A percentile compares a stretch with the other conserved stretches of the same genome.
phyloP scores from a whole-genome alignment of 2,329 filamentous ascomycete genomes.

The Didymella keratinophila region DNA sequence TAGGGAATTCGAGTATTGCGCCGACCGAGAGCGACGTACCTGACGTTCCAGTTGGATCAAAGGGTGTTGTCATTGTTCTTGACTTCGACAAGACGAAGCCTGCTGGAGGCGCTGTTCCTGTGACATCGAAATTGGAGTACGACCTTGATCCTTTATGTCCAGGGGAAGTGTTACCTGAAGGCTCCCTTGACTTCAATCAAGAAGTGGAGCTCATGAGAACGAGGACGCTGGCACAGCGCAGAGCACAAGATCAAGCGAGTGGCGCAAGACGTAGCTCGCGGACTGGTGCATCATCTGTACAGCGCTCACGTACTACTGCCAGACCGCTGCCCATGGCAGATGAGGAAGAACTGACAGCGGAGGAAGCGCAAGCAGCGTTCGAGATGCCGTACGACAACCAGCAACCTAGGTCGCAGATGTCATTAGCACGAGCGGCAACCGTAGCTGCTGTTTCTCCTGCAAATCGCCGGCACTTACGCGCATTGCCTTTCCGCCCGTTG shows the following conservation, averaged over 20 bases:
- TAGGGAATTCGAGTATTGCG: constrained; percentile 45
- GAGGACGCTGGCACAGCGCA: constrained; percentile 48
- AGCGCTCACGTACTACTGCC: constrained; percentile 42
- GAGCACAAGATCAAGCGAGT: constrained; percentile 40
- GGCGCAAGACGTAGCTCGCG: constrained; percentile 41
- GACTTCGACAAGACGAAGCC: constrained; percentile 49
- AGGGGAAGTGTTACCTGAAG: constrained; percentile 50
- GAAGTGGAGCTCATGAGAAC: constrained; percentile 52
- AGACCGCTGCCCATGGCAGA: constrained; percentile 32
- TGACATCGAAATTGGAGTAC: constrained; percentile 43
- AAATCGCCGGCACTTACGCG: constrained; percentile 71
- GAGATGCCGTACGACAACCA: constrained; percentile 53
- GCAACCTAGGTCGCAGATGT: constrained; percentile 51
- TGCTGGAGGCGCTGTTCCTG: constrained; percentile 29
- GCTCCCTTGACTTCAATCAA: constrained; percentile 51
- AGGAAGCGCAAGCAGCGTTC: constrained; percentile 49
- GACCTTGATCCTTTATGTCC: constrained; percentile 50
- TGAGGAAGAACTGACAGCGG: constrained; percentile 45
- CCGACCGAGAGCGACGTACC: constrained; percentile 37
- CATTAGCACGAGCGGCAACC: constrained; percentile 54
- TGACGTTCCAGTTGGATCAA: constrained; percentile 42
- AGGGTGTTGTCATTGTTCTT: constrained; percentile 49
- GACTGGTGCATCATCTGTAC: constrained; percentile 33
- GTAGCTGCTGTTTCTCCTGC: constrained; percentile 71
- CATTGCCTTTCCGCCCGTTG: constrained; percentile 61